Evolutionary conservation across 805 yeast genomes (phyloP), one percentile per base, ranked within the genome.

Genomic region (Metschnikowia drakensbergensis): DNA sequence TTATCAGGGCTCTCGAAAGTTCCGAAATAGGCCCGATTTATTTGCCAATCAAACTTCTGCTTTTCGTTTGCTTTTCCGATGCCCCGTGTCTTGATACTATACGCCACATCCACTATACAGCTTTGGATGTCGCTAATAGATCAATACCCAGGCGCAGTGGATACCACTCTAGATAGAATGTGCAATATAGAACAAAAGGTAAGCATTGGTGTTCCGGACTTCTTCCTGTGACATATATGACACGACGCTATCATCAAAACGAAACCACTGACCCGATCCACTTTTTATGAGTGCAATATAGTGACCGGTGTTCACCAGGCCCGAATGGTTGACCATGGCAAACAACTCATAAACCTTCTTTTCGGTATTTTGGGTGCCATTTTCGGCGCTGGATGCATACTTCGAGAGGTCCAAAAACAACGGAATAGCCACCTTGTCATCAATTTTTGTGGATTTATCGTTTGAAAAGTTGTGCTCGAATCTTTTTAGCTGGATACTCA

Each of bases 271-370:
- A 2, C 89, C 86, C 37, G 80, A 77, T n/a, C 79, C 71, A 47
- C 75, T 79, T 62, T 91, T 92, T 52, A 88, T 79, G 58, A 84
- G 76, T 13, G 94, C 84, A 10, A 91, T 78, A 64, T 94, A 94
- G 65, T 94, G 99, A 8, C 99, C 99, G 1, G 97, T 94, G 63
- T 89, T 89, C 5, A 92, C 94, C 17, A 92, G 83, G 1, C 99
- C 99, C 31, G 82, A 83, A 65, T 94, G 99, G 58, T 89, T 82
- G 7, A 94, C 85, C 30, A 91, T 80, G 1, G 92, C 96, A 66
- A 83, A 89, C 37, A 94, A 74, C 66, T 92, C 97, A 66, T 86
- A 92, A 1, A 81, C 66, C 46, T 74, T 67, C 29, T 75, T 57
- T 17, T 39, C 51, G n/a, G 48, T 29, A 2, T 43, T 45, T 9